These are phyloP conservation scores for Alternaria sp. DNA, from an alignment of 2,329 filamentous ascomycete species.

Conservation along the genomic window DNA sequence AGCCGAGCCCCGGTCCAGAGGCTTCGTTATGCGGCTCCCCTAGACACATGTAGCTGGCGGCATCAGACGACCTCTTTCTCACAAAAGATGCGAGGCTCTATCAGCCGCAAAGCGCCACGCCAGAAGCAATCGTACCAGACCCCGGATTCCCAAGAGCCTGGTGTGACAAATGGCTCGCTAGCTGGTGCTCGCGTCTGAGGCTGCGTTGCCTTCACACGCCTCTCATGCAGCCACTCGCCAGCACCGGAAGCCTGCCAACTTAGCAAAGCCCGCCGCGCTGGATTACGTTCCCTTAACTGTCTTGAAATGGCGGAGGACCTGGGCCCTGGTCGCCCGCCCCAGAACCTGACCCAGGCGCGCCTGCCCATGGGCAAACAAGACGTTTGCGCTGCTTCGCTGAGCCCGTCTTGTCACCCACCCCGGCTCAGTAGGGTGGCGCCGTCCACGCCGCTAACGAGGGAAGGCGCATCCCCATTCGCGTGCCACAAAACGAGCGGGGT, in stretches of 20 bases:
- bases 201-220: not conserved
- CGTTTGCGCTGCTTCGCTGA: slow-evolving; percentile 18
- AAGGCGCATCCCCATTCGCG: slow-evolving; percentile 24
- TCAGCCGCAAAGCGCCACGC: slow-evolving; percentile 15
- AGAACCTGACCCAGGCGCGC: slow-evolving; percentile 22
- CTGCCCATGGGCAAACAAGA: slow-evolving; percentile 13
- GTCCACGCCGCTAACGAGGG: slow-evolving; percentile 3
- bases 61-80: slow-evolving; percentile 29
- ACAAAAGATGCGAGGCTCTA: slow-evolving; percentile 29
- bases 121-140: not conserved
- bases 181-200: slow-evolving; percentile 4
- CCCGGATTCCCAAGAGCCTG: slow-evolving; percentile 17
- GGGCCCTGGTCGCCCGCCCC: slow-evolving; percentile 21
- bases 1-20: slow-evolving; percentile 15
- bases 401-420: slow-evolving; percentile 24
- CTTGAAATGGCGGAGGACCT: slow-evolving; percentile 16
- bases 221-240: slow-evolving; percentile 7
- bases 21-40: slow-evolving; percentile 10
- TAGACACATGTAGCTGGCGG: slow-evolving; percentile 6
- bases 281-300: slow-evolving; percentile 28
- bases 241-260: not conserved
- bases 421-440: slow-evolving; percentile 20
- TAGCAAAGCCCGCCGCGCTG: slow-evolving; percentile 14
- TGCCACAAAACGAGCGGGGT: slow-evolving; percentile 33
- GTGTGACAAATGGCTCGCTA: slow-evolving; percentile 1